phyloP scores from a whole-genome alignment of 1,139 yeast species.

The Pneumocystis oryctolagi region DNA sequence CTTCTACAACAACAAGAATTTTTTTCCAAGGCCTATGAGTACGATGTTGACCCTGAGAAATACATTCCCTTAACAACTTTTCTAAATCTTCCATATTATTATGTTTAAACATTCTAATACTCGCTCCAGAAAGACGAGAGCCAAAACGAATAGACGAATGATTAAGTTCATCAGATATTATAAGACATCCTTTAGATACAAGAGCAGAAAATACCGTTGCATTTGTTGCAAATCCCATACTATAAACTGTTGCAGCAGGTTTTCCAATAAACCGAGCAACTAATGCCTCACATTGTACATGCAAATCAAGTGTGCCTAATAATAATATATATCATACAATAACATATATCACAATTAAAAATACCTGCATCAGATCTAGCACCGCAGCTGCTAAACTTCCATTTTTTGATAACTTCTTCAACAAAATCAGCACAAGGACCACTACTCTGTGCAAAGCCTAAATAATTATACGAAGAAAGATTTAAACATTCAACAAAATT shows the following conservation, averaged over 20 bases:
- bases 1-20: conserved; percentile 86
- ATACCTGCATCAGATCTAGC: conserved; percentile 56
- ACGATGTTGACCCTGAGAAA: conserved; percentile 92
- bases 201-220: conserved; percentile 77
- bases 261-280: conserved; percentile 82
- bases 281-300: conserved; percentile 54
- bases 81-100: conserved; percentile 78
- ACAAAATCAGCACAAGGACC: conserved; percentile 84
- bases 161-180: conserved; percentile 84
- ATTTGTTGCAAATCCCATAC: conserved; percentile 95
- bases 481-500: conserved; percentile 63
- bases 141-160: conserved; percentile 96
- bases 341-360: background rate
- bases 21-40: conserved; percentile 96
- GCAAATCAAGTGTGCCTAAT: conserved; percentile 46
- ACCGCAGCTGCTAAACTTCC: conserved; percentile 69
- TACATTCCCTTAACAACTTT: conserved; percentile 64
- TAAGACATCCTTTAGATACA: conserved; percentile 74
- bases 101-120: conserved; percentile 83
- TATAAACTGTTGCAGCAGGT: conserved; percentile 71
- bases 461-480: conserved; percentile 77
- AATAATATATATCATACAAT: background rate
- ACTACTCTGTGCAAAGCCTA: conserved; percentile 91
- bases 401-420: conserved; percentile 42
- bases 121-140: conserved; percentile 81